Percentiles rank a stretch among this genome's conserved stretches.
Evolutionary conservation across 2,329 filamentous ascomycete species (phyloP).

Genomic region (Colletotrichum sidae): DNA sequence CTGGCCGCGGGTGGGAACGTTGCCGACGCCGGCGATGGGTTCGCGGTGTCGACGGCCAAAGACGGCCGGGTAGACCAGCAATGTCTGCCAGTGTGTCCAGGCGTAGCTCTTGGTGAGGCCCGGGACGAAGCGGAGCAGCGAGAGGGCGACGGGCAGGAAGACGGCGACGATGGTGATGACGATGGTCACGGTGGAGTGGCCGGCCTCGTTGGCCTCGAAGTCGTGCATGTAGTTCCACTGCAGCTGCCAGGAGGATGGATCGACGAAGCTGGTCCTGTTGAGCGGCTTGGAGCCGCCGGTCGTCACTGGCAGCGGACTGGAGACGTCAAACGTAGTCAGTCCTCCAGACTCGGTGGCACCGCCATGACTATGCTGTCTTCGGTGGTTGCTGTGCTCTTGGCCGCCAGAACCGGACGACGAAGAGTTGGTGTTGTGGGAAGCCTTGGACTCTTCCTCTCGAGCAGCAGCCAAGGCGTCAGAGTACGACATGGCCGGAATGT

Average conservation of each 20-base stretch:
- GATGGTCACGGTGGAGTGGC: conserved; percentile 40
- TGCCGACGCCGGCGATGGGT: conserved; percentile 44
- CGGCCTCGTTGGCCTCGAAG: conserved; percentile 59
- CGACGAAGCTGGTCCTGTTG: conserved; percentile 18
- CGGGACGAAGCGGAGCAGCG: conserved; percentile 50
- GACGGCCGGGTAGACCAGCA: conserved; percentile 44
- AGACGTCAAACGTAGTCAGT: conserved; percentile 39
- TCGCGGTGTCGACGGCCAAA: conserved; percentile 47
- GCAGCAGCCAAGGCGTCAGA: conserved; percentile 31
- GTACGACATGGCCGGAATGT: conserved; percentile 29
- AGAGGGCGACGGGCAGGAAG: conserved; percentile 46
- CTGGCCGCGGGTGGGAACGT: conserved; percentile 51
- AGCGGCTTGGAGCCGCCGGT: conserved; percentile 40
- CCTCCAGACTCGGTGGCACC: conserved; percentile 17
- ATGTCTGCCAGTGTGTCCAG: conserved; percentile 36
- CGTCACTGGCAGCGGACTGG: conserved; percentile 44
- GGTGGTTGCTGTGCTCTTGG: not conserved
- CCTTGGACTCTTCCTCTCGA: conserved; percentile 39
- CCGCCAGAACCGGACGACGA: not conserved
- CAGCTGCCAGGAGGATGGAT: conserved; percentile 16
- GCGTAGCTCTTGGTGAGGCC: conserved; percentile 37
- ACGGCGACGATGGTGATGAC: conserved; percentile 45
- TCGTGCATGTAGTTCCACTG: conserved; percentile 65
- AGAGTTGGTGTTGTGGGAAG: conserved; percentile 9
- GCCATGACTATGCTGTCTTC: conserved; percentile 36